A percentile compares a stretch with the other conserved stretches of the same genome.
These are phyloP conservation scores for Hymenoscyphus repandus DNA, from an alignment of 2,329 filamentous ascomycete species.

Conservation along the genomic window DNA sequence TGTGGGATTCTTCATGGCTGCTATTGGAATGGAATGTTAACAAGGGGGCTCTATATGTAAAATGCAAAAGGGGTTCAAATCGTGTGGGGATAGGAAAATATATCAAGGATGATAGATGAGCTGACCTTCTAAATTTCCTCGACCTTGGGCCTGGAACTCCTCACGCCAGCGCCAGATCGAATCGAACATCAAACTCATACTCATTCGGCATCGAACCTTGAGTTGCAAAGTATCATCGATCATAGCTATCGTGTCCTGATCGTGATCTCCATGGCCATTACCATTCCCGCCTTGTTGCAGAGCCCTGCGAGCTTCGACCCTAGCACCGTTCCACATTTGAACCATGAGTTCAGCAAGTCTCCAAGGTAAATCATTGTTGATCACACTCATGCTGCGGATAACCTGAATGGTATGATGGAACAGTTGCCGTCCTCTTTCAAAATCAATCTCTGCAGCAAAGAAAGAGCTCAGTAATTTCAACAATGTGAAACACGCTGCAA, in stretches of 20 bases:
- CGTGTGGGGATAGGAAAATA: neutral
- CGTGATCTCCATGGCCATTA: constrained; percentile 31
- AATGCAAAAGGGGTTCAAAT: neutral
- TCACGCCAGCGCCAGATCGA: constrained; percentile 83
- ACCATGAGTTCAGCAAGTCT: constrained; percentile 79
- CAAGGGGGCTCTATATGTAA: neutral
- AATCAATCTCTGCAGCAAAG: constrained; percentile 68
- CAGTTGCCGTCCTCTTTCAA: constrained; percentile 58
- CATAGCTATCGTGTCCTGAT: constrained; percentile 18
- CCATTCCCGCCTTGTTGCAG: constrained; percentile 39
- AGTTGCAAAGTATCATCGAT: constrained; percentile 70
- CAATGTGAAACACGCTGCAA: constrained; percentile 73
- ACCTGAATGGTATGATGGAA: constrained; percentile 67
- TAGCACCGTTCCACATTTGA: constrained; percentile 71
- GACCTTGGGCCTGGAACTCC: constrained; percentile 67
- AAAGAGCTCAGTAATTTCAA: constrained; percentile 74
- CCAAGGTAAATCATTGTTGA: constrained; percentile 74
- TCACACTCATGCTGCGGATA: constrained; percentile 67
- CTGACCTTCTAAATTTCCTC: constrained; percentile 67
- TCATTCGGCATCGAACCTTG: constrained; percentile 77
- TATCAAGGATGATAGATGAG: constrained; percentile 21
- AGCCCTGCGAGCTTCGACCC: constrained; percentile 31
- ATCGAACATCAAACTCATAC: constrained; percentile 80
- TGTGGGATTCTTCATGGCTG: constrained; percentile 79
- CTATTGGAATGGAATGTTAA: constrained; percentile 32